Evolutionary conservation across 179 eudicot genomes (phyloP).

Genomic region (Beta macrorhiza): DNA sequence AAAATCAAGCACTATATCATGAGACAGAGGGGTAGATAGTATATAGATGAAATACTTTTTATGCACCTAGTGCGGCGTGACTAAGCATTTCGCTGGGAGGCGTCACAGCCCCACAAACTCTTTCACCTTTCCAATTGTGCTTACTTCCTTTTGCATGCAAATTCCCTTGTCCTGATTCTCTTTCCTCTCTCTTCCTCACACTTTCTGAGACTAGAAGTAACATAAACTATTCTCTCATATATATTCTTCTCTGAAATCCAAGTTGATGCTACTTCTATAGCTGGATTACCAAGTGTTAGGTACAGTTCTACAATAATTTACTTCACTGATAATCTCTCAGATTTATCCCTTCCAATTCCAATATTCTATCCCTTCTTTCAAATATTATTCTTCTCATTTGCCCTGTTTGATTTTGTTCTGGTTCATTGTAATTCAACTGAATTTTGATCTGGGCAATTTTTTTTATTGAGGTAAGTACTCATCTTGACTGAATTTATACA

Average conservation of each 20-base stretch:
- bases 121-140: slow-evolving; percentile 25
- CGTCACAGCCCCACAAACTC: slow-evolving; percentile 17
- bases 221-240: background rate
- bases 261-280: slow-evolving; percentile 19
- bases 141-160: slow-evolving; percentile 26
- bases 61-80: slow-evolving; percentile 16
- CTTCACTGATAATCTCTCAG: background rate
- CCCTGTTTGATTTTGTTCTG: background rate
- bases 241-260: slow-evolving; percentile 23
- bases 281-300: background rate
- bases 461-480: background rate
- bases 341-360: slow-evolving; percentile 2
- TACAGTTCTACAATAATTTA: background rate
- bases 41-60: no score
- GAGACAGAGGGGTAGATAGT: no score
- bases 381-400: background rate
- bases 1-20: no score
- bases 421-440: background rate
- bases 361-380: background rate
- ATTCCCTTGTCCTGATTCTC: background rate
- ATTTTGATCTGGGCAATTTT: slow-evolving; percentile 6
- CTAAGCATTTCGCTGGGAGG: slow-evolving; percentile 4
- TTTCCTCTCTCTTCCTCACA: background rate
- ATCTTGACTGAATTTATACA: background rate
- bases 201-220: background rate